phyloP scores from a whole-genome alignment of 2,329 filamentous ascomycete genomes.

The Diatrype stigma region DNA sequence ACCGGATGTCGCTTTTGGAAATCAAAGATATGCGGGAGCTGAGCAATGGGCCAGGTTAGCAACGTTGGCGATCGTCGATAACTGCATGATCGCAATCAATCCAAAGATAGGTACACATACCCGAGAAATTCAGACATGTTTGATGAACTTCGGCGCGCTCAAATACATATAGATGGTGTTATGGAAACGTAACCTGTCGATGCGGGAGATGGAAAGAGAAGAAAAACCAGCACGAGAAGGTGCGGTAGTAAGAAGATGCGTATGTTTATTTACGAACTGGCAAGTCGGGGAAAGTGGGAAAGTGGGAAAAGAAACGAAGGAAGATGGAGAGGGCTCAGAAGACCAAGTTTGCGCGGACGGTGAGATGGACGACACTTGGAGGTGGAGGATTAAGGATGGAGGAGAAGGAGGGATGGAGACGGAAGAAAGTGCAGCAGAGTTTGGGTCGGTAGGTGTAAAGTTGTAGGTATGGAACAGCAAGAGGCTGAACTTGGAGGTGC shows the following conservation, averaged over 20 bases:
- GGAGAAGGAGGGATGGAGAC: neutral
- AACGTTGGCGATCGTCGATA: no score
- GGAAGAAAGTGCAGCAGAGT: neutral
- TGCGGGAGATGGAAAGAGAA: slow-evolving; percentile 2
- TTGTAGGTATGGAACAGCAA: no score
- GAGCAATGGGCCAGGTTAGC: slow-evolving; percentile 21
- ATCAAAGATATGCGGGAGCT: slow-evolving; percentile 94
- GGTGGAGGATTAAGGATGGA: no score
- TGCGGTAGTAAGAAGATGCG: neutral
- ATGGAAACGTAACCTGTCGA: no score
- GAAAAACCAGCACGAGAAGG: slow-evolving; percentile 1
- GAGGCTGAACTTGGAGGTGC: neutral
- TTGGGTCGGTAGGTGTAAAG: no score
- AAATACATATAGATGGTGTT: slow-evolving; percentile 16
- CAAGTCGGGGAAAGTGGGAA: neutral
- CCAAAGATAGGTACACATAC: slow-evolving; percentile 30
- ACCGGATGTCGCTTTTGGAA: slow-evolving; percentile 97
- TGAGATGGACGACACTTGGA: neutral
- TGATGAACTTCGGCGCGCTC: slow-evolving; percentile 16
- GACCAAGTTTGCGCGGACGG: neutral
- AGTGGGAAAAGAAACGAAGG: neutral
- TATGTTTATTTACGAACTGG: no score
- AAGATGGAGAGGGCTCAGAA: neutral
- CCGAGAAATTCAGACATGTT: slow-evolving; percentile 59
- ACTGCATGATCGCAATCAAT: slow-evolving; percentile 1